Base-by-base conservation (phyloP, 2,329 filamentous ascomycete genomes). In the Hypoxylon sp. region DNA sequence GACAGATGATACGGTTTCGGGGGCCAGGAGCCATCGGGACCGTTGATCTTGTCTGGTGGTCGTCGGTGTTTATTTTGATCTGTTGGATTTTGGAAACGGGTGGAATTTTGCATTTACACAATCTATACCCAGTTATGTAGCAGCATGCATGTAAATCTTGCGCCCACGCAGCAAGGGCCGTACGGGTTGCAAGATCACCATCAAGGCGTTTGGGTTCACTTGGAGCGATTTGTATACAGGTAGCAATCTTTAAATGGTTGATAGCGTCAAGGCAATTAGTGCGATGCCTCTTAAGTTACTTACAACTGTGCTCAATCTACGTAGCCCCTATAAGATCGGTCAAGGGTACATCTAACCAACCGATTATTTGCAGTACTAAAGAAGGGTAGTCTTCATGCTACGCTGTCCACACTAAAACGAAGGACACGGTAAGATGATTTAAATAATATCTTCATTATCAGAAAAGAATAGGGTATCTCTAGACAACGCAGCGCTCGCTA, bases 391-490 rank as follows among this genome's bases (percentile, higher is more conserved):
- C n/a, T n/a, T n/a, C n/a, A n/a, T n/a, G n/a, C n/a, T n/a, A n/a
- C n/a, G n/a, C n/a, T n/a, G n/a, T n/a, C n/a, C n/a, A n/a, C n/a
- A n/a, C n/a, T n/a, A n/a, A n/a, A n/a, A n/a, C n/a, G n/a, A n/a
- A n/a, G n/a, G n/a, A n/a, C n/a, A n/a, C n/a, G n/a, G n/a, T n/a
- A n/a, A n/a, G n/a, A n/a, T n/a, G n/a, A n/a, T 50, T 51, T 47
- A 16, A 45, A 55, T 19, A 35, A 46, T 51, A 32, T 23, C 43
- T 56, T 56, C 34, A 51, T 47, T 47, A 51, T 34, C 12, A 51
- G 51, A 60, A 60, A 58, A 47, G 38, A 56, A 47, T 43, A 35
- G 57, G 57, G 57, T 60, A 60, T 60, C 57, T 59, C 51, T 54
- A 59, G 45, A 51, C 48, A 25, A 34, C 43, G 47, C 53, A 25